Conservation (phyloP, 1,139 yeast species). For the Geotrichum candidum region DNA sequence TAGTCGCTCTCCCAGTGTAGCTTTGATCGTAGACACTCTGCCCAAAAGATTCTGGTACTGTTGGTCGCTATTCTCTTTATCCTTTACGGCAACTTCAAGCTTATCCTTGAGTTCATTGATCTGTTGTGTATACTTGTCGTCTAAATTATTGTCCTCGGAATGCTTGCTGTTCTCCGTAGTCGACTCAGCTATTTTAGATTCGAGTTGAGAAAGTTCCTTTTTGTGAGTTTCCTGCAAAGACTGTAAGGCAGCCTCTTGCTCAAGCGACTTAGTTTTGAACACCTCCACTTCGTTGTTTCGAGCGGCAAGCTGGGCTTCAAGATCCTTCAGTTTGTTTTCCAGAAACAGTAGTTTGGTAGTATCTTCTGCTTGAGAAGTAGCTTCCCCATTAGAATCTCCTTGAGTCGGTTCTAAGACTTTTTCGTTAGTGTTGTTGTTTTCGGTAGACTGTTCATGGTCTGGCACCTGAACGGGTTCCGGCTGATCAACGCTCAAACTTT, state of each 20-base stretch:
- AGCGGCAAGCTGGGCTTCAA: neutral
- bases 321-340: neutral
- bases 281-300: neutral
- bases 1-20: slow-evolving; percentile 66
- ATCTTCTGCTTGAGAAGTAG: neutral
- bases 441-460: neutral
- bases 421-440: neutral
- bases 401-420: neutral
- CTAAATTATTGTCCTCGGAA: neutral
- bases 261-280: neutral
- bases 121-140: neutral
- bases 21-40: slow-evolving; percentile 73
- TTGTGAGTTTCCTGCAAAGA: neutral
- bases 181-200: neutral
- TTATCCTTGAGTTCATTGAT: slow-evolving; percentile 6
- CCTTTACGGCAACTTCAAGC: slow-evolving; percentile 15
- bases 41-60: slow-evolving; percentile 72
- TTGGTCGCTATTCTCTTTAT: slow-evolving; percentile 56
- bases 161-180: neutral
- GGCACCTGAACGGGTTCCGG: neutral
- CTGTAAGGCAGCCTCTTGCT: neutral
- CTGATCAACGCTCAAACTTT: neutral
- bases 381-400: neutral
- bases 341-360: neutral
- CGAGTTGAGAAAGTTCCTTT: neutral